Evolutionary conservation across 306 rosid genomes (phyloP).

Genomic region (Quercus suber): DNA sequence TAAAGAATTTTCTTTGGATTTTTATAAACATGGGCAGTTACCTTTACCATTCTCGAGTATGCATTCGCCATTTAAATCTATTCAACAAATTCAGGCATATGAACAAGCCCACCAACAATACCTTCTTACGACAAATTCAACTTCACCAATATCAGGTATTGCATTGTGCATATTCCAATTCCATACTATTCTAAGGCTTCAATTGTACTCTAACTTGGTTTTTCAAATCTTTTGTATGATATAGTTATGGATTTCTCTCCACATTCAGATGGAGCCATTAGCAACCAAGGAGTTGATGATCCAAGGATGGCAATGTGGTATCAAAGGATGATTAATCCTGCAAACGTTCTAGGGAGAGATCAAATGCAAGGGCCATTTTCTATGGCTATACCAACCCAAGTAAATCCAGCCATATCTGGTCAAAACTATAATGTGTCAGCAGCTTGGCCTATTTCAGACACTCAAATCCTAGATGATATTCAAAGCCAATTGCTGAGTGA

Average conservation of each 20-base stretch:
- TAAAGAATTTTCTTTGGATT: not conserved
- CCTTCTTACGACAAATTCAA: not conserved
- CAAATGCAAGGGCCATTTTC: not conserved
- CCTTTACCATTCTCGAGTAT: not conserved
- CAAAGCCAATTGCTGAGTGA: not conserved
- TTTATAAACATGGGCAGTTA: not conserved
- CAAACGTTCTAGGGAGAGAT: not conserved
- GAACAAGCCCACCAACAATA: slow-evolving; percentile 6
- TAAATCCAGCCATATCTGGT: too few species aligned
- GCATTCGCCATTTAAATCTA: not conserved
- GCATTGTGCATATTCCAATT: not conserved
- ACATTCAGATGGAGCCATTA: not conserved
- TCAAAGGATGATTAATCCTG: slow-evolving; percentile 2
- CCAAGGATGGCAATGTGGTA: slow-evolving; percentile 18
- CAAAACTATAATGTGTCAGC: too few species aligned
- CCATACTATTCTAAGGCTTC: not conserved
- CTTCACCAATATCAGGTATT: slow-evolving; percentile 16
- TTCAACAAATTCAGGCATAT: not conserved
- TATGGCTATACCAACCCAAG: not conserved
- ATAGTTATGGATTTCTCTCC: slow-evolving; percentile 2
- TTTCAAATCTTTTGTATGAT: slow-evolving; percentile 6
- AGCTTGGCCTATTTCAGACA: not conserved
- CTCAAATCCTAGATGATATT: not conserved
- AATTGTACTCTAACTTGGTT: not conserved
- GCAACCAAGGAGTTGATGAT: slow-evolving; percentile 10